These are phyloP conservation scores for Colletotrichum chlorophyti DNA, from an alignment of 2,329 filamentous ascomycete species.

Conservation along the genomic window DNA sequence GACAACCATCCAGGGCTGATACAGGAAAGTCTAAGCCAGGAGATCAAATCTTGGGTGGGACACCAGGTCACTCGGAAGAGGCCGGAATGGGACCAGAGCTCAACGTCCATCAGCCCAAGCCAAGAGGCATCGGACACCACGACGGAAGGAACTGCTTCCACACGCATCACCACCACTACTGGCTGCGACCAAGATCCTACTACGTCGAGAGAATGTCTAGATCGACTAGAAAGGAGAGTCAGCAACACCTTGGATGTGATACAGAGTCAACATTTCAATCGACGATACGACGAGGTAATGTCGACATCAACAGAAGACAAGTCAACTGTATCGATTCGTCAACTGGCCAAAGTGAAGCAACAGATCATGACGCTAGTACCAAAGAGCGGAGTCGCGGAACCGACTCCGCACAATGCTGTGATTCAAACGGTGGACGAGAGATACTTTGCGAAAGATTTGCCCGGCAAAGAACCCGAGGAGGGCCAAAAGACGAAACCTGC, in stretches of 20 bases:
- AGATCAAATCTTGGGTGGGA: background rate
- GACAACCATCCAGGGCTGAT: background rate
- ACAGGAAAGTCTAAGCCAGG: background rate
- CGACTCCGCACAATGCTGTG: background rate
- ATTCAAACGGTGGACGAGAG: constrained; percentile 11
- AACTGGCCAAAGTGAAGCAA: background rate
- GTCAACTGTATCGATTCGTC: background rate
- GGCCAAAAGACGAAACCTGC: background rate
- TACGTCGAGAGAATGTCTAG: constrained; percentile 1
- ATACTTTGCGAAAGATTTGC: constrained; percentile 8
- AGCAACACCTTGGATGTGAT: constrained; percentile 15
- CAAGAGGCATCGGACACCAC: background rate
- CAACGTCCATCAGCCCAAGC: background rate
- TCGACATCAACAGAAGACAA: constrained; percentile 21
- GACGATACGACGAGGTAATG: constrained; percentile 1
- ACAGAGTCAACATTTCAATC: constrained; percentile 11
- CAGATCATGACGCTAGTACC: background rate
- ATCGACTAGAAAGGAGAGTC: background rate
- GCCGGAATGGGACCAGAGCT: background rate
- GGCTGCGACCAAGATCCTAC: constrained; percentile 47
- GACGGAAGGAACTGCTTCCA: constrained; percentile 54
- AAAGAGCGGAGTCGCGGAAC: background rate
- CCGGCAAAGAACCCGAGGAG: background rate
- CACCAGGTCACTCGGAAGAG: background rate
- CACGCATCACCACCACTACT: constrained; percentile 69